Conservation (phyloP, 768 basidiomycete genomes). For the Pleurotus ostreatus region DNA sequence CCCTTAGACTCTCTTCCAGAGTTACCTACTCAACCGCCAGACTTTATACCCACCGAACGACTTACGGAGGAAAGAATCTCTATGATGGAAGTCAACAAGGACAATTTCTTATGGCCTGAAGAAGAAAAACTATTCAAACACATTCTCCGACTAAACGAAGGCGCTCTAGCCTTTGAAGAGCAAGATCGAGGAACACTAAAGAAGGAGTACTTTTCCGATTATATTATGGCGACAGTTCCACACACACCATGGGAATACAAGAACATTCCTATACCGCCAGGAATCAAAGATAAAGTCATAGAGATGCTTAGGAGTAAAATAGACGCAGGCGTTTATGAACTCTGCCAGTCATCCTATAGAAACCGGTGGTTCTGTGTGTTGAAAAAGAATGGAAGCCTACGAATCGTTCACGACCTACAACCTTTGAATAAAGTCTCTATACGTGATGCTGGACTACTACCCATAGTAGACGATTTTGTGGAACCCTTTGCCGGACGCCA, state of each 20-base stretch:
- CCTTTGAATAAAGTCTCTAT: conserved; percentile 35
- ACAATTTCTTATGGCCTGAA: conserved; percentile 17
- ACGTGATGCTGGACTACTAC: conserved; percentile 28
- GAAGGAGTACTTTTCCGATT: conserved; percentile 19
- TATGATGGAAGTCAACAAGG: conserved; percentile 10
- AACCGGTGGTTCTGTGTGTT: conserved; percentile 33
- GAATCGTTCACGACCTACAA: conserved; percentile 34
- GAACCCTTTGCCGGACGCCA: conserved; percentile 23
- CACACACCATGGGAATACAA: conserved; percentile 31
- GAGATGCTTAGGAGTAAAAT: conserved; percentile 28
- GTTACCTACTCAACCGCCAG: conserved; percentile 18
- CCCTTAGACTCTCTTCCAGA: conserved; percentile 16
- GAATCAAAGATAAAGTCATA: conserved; percentile 24
- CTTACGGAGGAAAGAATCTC: conserved; percentile 7
- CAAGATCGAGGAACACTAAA: conserved; percentile 11
- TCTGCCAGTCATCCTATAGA: conserved; percentile 29
- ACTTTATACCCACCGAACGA: conserved; percentile 13
- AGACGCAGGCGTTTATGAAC: conserved; percentile 31
- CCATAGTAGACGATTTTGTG: conserved; percentile 27
- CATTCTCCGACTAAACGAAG: conserved; percentile 17
- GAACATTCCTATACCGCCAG: conserved; percentile 32
- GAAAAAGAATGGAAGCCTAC: conserved; percentile 28
- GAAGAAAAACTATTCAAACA: conserved; percentile 20
- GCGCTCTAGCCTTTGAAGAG: conserved; percentile 20
- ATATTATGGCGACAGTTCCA: conserved; percentile 24